phyloP scores from a whole-genome alignment of 2,329 filamentous ascomycete genomes.

The Malbranchea cinnamomea region DNA sequence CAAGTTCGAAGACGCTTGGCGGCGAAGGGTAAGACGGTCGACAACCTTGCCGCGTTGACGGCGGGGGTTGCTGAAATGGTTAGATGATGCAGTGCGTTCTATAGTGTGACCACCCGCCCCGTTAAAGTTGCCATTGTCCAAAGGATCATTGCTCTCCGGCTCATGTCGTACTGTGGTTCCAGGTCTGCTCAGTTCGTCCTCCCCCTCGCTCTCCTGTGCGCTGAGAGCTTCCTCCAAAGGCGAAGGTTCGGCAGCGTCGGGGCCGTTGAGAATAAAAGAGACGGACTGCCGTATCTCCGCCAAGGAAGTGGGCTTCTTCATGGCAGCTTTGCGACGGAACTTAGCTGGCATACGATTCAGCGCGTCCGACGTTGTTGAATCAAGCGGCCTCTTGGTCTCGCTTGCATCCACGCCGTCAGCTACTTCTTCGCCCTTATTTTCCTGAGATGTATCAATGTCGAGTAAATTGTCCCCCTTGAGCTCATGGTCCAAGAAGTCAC shows the following conservation, averaged over 20 bases:
- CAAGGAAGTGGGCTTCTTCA: slow-evolving; percentile 56
- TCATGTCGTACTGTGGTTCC: too few species aligned
- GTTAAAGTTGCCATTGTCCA: too few species aligned
- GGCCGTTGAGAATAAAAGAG: slow-evolving; percentile 64
- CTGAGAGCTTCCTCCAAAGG: too few species aligned
- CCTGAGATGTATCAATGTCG: slow-evolving; percentile 9
- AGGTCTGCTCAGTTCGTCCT: slow-evolving; percentile 16
- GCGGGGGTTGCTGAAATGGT: slow-evolving; percentile 21
- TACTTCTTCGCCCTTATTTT: slow-evolving; percentile 1
- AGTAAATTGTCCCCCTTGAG: slow-evolving; percentile 15
- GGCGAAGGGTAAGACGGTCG: slow-evolving; percentile 29
- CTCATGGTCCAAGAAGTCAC: slow-evolving; percentile 51
- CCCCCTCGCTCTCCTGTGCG: slow-evolving; percentile 23
- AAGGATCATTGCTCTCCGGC: too few species aligned
- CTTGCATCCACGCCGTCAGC: slow-evolving; percentile 10
- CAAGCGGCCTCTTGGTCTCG: slow-evolving; percentile 23
- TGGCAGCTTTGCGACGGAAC: slow-evolving; percentile 43
- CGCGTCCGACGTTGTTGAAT: slow-evolving; percentile 26
- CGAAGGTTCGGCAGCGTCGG: slow-evolving; percentile 28
- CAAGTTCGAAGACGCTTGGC: slow-evolving; percentile 30
- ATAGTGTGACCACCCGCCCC: too few species aligned
- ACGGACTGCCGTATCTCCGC: slow-evolving; percentile 72
- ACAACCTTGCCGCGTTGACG: slow-evolving; percentile 28
- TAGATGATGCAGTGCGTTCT: too few species aligned
- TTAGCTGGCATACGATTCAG: slow-evolving; percentile 43